Percentiles rank a stretch among this genome's conserved stretches.
phyloP scores from a whole-genome alignment of 148 eudicot species.

The Persicaria maculosa region DNA sequence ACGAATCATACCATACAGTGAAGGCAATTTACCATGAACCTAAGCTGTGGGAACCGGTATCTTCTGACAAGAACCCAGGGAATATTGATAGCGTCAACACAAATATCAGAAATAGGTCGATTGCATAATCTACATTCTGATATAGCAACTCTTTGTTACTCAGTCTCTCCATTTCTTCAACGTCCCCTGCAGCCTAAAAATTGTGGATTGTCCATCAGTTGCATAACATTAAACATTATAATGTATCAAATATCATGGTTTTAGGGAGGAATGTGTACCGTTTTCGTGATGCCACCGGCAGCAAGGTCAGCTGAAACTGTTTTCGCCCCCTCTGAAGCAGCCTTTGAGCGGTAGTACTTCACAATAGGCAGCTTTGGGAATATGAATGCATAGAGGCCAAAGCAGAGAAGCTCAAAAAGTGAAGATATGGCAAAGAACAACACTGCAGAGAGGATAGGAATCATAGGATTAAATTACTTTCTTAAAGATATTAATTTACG shows the following conservation, averaged over 20 bases:
- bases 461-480: conserved; percentile 26
- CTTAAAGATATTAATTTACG: conserved; percentile 13
- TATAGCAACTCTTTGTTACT: conserved; percentile 31
- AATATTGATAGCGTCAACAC: conserved; percentile 44
- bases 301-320: conserved; percentile 52
- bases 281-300: conserved; percentile 33
- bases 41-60: conserved; percentile 44
- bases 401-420: conserved; percentile 28
- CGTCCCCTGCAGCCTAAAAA: conserved; percentile 22
- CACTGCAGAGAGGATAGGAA: conserved; percentile 31
- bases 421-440: conserved; percentile 37
- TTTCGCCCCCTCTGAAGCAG: conserved; percentile 44
- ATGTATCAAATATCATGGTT: neutral
- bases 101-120: conserved; percentile 38
- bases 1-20: neutral
- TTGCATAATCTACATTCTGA: conserved; percentile 38
- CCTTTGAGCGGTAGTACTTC: conserved; percentile 42
- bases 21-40: conserved; percentile 34
- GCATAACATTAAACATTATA: too few relatives aligned
- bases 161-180: conserved; percentile 14
- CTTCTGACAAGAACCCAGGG: conserved; percentile 64
- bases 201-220: neutral
- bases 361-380: conserved; percentile 50
- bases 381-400: conserved; percentile 33
- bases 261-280: neutral